A percentile compares a stretch with the other conserved stretches of the same genome.
Evolutionary conservation across 1,139 yeast genomes (phyloP).

Genomic region (Yamadazyma membranifaciens): DNA sequence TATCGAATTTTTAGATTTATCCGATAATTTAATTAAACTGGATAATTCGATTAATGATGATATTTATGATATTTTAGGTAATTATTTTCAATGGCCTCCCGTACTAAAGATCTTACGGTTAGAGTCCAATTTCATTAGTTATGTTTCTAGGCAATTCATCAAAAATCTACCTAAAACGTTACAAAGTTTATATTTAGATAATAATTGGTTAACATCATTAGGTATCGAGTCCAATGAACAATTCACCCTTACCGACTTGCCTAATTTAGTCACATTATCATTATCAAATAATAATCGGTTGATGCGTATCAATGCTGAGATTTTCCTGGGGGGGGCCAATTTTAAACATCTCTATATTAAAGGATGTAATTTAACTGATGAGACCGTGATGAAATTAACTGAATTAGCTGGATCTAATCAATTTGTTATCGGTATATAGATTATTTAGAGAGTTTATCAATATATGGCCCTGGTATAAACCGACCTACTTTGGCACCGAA

Average conservation of each 20-base stretch:
- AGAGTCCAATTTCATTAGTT: constrained; percentile 25
- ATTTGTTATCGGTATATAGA: not conserved
- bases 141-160: constrained; percentile 22
- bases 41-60: constrained; percentile 15
- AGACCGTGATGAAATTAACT: not conserved
- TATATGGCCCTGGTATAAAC: no score
- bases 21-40: constrained; percentile 27
- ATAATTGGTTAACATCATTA: constrained; percentile 17
- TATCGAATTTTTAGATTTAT: constrained; percentile 24
- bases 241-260: constrained; percentile 11
- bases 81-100: constrained; percentile 30
- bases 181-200: constrained; percentile 20
- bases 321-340: constrained; percentile 5
- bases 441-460: no score
- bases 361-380: constrained; percentile 9
- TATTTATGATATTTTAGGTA: constrained; percentile 23
- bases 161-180: constrained; percentile 28
- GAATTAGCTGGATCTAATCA: not conserved
- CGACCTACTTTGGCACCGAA: no score
- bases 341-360: constrained; percentile 7
- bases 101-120: constrained; percentile 23
- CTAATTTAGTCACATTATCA: constrained; percentile 17
- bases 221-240: constrained; percentile 14
- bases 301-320: constrained; percentile 14
- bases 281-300: constrained; percentile 18